phyloP scores from a whole-genome alignment of 257 asterid genomes.

The Echium plantagineum region DNA sequence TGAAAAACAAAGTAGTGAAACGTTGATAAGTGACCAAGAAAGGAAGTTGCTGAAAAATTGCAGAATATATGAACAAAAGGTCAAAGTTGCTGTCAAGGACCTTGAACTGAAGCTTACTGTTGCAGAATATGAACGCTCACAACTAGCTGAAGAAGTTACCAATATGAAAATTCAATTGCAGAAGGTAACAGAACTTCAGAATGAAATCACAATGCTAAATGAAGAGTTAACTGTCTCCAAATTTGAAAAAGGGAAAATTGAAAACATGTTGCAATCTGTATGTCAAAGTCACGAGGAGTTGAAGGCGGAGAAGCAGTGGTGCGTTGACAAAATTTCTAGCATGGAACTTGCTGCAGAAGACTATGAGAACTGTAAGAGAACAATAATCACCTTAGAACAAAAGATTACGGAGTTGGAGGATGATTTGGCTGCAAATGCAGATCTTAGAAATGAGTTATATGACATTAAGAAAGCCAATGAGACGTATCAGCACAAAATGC shows the following conservation, averaged over 20 bases:
- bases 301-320: slow-evolving; percentile 40
- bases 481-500: slow-evolving; percentile 43
- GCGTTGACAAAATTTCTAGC: slow-evolving; percentile 24
- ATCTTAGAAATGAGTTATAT: slow-evolving; percentile 32
- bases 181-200: slow-evolving; percentile 36
- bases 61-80: slow-evolving; percentile 50
- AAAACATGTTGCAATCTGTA: slow-evolving; percentile 24
- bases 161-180: slow-evolving; percentile 43
- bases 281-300: slow-evolving; percentile 36
- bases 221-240: slow-evolving; percentile 29
- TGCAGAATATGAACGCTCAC: slow-evolving; percentile 52
- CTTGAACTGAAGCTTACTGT: slow-evolving; percentile 68
- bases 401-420: slow-evolving; percentile 42
- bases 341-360: slow-evolving; percentile 30
- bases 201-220: slow-evolving; percentile 38
- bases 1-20: slow-evolving; percentile 22
- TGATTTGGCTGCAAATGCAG: slow-evolving; percentile 28
- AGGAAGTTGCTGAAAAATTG: slow-evolving; percentile 36
- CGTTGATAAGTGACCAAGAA: slow-evolving; percentile 39
- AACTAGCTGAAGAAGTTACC: slow-evolving; percentile 41
- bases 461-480: slow-evolving; percentile 34
- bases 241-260: slow-evolving; percentile 40
- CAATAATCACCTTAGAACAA: slow-evolving; percentile 32
- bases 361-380: slow-evolving; percentile 49
- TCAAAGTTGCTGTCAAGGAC: slow-evolving; percentile 45